phyloP scores from a whole-genome alignment of 1,284 basidiomycete species.

The Heterobasidion parviporum region DNA sequence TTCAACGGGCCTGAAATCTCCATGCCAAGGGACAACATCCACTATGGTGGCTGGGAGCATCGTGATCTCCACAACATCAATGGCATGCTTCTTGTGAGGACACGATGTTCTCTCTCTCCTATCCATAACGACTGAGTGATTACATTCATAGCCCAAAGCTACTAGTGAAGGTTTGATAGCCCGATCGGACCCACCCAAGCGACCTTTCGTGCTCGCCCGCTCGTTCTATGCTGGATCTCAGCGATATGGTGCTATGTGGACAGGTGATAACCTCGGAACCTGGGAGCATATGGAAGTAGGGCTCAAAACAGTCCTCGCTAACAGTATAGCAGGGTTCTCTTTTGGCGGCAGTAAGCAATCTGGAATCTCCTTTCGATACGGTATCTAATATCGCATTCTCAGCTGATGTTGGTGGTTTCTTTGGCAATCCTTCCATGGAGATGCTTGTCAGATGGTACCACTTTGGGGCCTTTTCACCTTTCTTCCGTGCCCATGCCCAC shows the following conservation, averaged over 20 bases:
- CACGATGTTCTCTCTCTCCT: slow-evolving; percentile 2
- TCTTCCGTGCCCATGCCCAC: slow-evolving; percentile 98
- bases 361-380: slow-evolving; percentile 4
- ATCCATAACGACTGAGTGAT: slow-evolving; percentile 3
- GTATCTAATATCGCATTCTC: slow-evolving; percentile 1
- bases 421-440: slow-evolving; percentile 91
- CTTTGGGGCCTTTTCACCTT: slow-evolving; percentile 91
- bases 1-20: slow-evolving; percentile 99
- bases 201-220: slow-evolving; percentile 94
- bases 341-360: slow-evolving; percentile 77
- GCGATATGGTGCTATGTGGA: slow-evolving; percentile 97
- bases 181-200: slow-evolving; percentile 66
- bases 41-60: slow-evolving; percentile 95
- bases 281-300: slow-evolving; percentile 97
- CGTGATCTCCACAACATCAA: slow-evolving; percentile 94
- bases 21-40: slow-evolving; percentile 91
- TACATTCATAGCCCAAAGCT: slow-evolving; percentile 62
- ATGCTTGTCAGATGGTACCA: slow-evolving; percentile 98
- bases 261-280: slow-evolving; percentile 94
- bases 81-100: slow-evolving; percentile 73
- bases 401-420: slow-evolving; percentile 99
- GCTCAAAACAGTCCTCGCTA: slow-evolving; percentile 89
- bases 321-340: slow-evolving; percentile 89
- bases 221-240: slow-evolving; percentile 96
- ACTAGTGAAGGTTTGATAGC: slow-evolving; percentile 79